phyloP scores from a whole-genome alignment of 768 basidiomycete species.

The Trametes villosa region DNA sequence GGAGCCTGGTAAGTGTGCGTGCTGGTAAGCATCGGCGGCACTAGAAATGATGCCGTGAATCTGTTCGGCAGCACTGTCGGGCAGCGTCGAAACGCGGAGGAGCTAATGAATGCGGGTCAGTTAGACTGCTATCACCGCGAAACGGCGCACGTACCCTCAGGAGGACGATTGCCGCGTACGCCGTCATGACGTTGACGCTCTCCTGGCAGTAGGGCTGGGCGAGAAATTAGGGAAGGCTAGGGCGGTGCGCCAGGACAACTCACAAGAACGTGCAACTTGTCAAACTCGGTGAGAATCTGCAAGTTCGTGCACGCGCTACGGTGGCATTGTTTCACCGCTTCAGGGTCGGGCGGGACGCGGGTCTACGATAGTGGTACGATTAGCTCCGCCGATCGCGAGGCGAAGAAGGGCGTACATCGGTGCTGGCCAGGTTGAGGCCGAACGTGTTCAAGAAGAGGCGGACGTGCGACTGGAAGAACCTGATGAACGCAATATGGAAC shows the following conservation, averaged over 20 bases:
- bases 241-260: not conserved
- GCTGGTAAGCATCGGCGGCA: slow-evolving; percentile 79
- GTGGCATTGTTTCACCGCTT: slow-evolving; percentile 73
- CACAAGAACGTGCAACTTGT: slow-evolving; percentile 68
- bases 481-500: slow-evolving; percentile 78
- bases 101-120: too few species aligned
- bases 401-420: slow-evolving; percentile 49
- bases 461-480: slow-evolving; percentile 77
- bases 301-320: slow-evolving; percentile 74
- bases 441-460: slow-evolving; percentile 85
- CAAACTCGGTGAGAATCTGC: slow-evolving; percentile 76
- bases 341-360: slow-evolving; percentile 44
- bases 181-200: slow-evolving; percentile 83
- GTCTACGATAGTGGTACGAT: slow-evolving; percentile 1
- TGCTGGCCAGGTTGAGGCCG: slow-evolving; percentile 68
- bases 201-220: slow-evolving; percentile 82
- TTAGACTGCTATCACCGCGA: too few species aligned
- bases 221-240: slow-evolving; percentile 18
- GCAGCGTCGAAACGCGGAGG: slow-evolving; percentile 67
- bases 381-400: not conserved
- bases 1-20: slow-evolving; percentile 57
- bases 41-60: slow-evolving; percentile 68
- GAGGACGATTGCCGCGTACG: slow-evolving; percentile 82
- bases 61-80: slow-evolving; percentile 63
- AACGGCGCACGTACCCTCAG: slow-evolving; percentile 73